Base-by-base conservation (phyloP, 106 monocot genomes). In the Agapanthus africanus region DNA sequence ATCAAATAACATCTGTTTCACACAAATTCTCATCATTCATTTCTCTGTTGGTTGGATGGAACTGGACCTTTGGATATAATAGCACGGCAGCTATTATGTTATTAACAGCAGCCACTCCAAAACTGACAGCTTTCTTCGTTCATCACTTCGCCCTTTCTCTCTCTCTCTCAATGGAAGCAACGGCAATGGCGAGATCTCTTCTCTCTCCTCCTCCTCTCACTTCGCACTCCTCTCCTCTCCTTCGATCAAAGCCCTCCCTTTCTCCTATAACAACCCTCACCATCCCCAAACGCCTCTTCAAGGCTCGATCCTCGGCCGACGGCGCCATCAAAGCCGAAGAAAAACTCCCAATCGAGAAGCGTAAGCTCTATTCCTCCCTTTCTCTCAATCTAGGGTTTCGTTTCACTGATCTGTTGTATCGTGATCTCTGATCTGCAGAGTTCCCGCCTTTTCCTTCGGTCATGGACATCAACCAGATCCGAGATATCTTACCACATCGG, bases 381-480 rank as follows among this genome's bases (percentile, higher is more conserved):
- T 13, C 14, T 3, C 1, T 26, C 7, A 28, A 11, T 21, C 23
- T 5, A 37, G 38, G 4, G 2, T 64, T 18, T 8, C 32, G 16
- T 47, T 47, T 47, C 13, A 19, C 19, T 47, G 16, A 47, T 47
- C 13, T 7, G 46, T 47, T 47, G n/a, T n/a, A n/a, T n/a, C n/a
- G n/a, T n/a, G n/a, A n/a, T n/a, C n/a, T n/a, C n/a, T n/a, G n/a
- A n/a, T 61, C 33, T 61, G 66, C 14, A 68, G 68, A 68, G n/a
- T 68, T 49, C 49, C 37, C 68, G 49, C 19, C 91, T 14, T 95
- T 84, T 39, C 88, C 91, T 0, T 71, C 91, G 6, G 88, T 95
- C 0, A 85, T 95, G 81, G 94, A 95, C 56, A 88, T 95, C 73
- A 91, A 91, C 60, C 83, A 91, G 88, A 88, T 95, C 79, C 75